A percentile compares a stretch with the other conserved stretches of the same genome.
These are phyloP conservation scores for Leucocoprinus leucothites DNA, from an alignment of 768 basidiomycete species.

Conservation along the genomic window DNA sequence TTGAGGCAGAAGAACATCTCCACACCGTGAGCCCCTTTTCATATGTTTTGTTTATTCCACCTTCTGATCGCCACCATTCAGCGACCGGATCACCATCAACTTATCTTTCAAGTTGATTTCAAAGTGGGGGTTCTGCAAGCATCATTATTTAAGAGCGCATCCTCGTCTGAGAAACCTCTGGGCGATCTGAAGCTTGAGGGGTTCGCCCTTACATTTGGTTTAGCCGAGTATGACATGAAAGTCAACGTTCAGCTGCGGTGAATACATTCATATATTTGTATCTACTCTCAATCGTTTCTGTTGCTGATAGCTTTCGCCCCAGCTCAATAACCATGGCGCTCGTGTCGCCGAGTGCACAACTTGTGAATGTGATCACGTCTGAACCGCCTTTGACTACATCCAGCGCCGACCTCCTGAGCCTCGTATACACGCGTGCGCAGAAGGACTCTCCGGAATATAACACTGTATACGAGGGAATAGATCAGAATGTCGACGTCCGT, in stretches of 20 bases:
- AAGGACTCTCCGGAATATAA: conserved; percentile 83
- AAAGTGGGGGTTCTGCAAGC: conserved; percentile 81
- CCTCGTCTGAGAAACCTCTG: conserved; percentile 64
- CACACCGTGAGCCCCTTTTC: conserved; percentile 39
- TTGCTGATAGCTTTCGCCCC: conserved; percentile 13
- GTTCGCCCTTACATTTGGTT: conserved; percentile 71
- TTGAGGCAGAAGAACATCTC: conserved; percentile 65
- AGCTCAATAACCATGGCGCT: conserved; percentile 79
- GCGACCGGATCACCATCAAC: conserved; percentile 47
- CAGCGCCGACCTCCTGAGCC: conserved; percentile 67
- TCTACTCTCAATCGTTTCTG: neutral
- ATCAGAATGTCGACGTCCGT: conserved; percentile 83
- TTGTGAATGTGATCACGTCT: conserved; percentile 68
- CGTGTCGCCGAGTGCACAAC: conserved; percentile 48
- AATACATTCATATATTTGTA: neutral
- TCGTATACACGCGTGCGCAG: conserved; percentile 80
- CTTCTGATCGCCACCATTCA: conserved; percentile 15
- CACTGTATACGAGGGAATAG: conserved; percentile 75
- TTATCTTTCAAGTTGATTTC: conserved; percentile 82
- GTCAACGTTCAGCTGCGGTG: conserved; percentile 82
- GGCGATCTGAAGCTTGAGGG: conserved; percentile 77
- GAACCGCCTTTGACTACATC: conserved; percentile 35
- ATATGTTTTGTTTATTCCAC: neutral
- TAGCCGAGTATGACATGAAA: conserved; percentile 83
- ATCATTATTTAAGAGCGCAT: conserved; percentile 67